These are phyloP conservation scores for Erythrophleum ivorense DNA, from an alignment of 331 rosid genomes.

Conservation along the genomic window DNA sequence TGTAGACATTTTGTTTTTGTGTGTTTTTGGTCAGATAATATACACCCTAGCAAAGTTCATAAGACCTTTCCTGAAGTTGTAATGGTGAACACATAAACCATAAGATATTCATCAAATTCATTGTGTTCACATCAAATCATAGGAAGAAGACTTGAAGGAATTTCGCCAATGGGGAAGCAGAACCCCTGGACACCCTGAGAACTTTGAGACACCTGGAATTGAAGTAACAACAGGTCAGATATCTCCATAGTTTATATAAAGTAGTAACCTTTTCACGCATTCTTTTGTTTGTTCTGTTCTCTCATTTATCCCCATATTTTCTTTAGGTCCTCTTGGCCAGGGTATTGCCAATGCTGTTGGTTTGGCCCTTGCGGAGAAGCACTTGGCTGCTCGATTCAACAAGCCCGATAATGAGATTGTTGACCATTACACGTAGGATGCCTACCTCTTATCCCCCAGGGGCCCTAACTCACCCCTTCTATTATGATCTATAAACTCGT, in stretches of 20 bases:
- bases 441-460: constrained; percentile 14
- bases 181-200: constrained; percentile 97
- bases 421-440: constrained; percentile 88
- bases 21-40: neutral
- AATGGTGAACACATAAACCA: neutral
- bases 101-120: constrained; percentile 19
- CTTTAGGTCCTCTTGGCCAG: constrained; percentile 91
- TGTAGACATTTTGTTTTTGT: neutral
- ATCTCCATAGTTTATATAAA: neutral
- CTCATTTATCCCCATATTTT: constrained; percentile 23
- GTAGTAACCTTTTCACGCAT: too few relatives aligned
- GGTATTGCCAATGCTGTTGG: constrained; percentile 96
- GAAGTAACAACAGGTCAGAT: constrained; percentile 91
- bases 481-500: neutral
- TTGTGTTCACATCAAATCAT: constrained; percentile 22
- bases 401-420: constrained; percentile 83
- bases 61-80: neutral
- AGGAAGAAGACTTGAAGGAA: constrained; percentile 79
- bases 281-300: constrained; percentile 28
- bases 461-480: neutral
- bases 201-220: constrained; percentile 86
- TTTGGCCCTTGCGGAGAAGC: constrained; percentile 91
- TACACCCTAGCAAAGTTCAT: neutral
- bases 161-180: constrained; percentile 90
- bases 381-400: constrained; percentile 91